A percentile compares a stretch with the other conserved stretches of the same genome.
These are phyloP conservation scores for Solanum peruvianum DNA, from an alignment of 257 asterid species.

Conservation along the genomic window DNA sequence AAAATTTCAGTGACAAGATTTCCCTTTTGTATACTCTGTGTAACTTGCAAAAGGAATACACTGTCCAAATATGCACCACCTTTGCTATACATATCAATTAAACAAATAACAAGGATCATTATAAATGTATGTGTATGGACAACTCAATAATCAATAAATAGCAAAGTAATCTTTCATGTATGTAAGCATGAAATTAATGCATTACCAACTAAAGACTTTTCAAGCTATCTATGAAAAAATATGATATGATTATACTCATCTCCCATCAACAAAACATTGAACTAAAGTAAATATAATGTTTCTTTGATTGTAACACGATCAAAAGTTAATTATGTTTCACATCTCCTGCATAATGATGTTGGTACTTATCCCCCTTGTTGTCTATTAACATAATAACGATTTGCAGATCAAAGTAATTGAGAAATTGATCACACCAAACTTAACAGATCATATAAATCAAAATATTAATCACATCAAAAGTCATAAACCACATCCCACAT, in stretches of 20 bases:
- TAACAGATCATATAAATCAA: too few relatives aligned
- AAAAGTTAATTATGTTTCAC: too few relatives aligned
- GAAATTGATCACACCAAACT: too few relatives aligned
- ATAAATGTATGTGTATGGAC: neutral
- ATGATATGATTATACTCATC: neutral
- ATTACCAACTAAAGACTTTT: neutral
- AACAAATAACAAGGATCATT: neutral
- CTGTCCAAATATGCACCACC: neutral
- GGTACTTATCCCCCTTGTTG: too few relatives aligned
- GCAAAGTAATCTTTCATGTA: constrained; percentile 8
- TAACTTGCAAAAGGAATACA: neutral
- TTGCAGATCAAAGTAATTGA: too few relatives aligned
- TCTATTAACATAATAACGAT: too few relatives aligned
- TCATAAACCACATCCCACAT: too few relatives aligned
- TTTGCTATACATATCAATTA: neutral
- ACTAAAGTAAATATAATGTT: neutral
- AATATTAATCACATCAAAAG: too few relatives aligned
- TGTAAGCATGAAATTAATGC: neutral
- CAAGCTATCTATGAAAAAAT: neutral
- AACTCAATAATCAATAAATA: neutral
- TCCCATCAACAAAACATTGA: neutral
- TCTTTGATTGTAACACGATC: too few relatives aligned
- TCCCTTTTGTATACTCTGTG: neutral
- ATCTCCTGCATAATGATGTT: too few relatives aligned
- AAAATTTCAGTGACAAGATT: neutral